These are phyloP conservation scores for Penicillium sp. DNA, from an alignment of 2,329 filamentous ascomycete species.

Conservation along the genomic window DNA sequence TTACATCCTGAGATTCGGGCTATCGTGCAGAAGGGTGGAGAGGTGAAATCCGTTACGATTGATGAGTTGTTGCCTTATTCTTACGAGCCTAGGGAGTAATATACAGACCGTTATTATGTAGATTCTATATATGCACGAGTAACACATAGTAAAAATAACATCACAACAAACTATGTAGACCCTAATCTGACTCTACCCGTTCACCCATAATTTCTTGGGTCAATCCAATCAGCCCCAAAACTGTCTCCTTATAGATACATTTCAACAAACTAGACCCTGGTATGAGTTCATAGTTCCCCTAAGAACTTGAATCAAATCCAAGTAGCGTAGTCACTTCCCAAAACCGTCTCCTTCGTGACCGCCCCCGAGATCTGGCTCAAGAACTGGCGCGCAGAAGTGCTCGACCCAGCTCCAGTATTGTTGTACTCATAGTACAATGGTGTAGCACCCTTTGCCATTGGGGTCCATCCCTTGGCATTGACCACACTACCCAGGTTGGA, in stretches of 20 bases:
- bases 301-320: constrained; percentile 23
- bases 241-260: constrained; percentile 18
- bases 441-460: constrained; percentile 31
- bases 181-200: not conserved
- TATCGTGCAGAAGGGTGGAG: constrained; percentile 15
- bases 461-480: constrained; percentile 34
- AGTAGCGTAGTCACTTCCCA: constrained; percentile 21
- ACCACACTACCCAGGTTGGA: constrained; percentile 29
- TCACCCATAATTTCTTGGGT: constrained; percentile 7
- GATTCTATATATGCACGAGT: not conserved
- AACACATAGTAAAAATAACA: not conserved
- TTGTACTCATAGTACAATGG: constrained; percentile 33
- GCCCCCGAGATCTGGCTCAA: constrained; percentile 23
- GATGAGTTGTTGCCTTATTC: not conserved
- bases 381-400: constrained; percentile 21
- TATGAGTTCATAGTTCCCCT: not conserved
- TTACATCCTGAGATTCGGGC: constrained; percentile 27
- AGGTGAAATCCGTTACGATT: not conserved
- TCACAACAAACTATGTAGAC: not conserved
- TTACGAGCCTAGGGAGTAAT: not conserved
- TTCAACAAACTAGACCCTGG: no score
- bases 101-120: not conserved
- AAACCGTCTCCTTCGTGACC: constrained; percentile 27
- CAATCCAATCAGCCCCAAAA: constrained; percentile 19
- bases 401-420: constrained; percentile 27